Percentiles rank a stretch among this genome's conserved stretches.
Evolutionary conservation across 257 asterid species (phyloP).

Genomic region (Przewalskia tangutica): DNA sequence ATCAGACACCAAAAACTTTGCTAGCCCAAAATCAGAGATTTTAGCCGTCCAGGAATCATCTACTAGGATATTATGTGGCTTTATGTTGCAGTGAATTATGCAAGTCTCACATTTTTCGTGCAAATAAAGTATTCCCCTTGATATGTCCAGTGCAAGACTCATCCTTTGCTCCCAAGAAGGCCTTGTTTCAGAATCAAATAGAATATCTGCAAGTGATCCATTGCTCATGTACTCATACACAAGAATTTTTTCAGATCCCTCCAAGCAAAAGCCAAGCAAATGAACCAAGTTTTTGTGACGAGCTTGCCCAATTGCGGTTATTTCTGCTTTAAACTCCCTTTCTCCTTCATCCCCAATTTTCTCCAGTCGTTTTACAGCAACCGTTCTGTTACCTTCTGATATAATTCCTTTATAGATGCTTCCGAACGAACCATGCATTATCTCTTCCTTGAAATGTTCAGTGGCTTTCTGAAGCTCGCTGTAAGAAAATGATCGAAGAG

Average conservation of each 20-base stretch:
- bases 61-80: slow-evolving; percentile 52
- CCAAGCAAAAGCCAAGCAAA: slow-evolving; percentile 41
- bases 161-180: slow-evolving; percentile 32
- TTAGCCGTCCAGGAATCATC: slow-evolving; percentile 21
- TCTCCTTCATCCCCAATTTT: slow-evolving; percentile 27
- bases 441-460: slow-evolving; percentile 29
- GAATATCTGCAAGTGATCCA: slow-evolving; percentile 37
- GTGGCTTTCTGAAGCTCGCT: slow-evolving; percentile 27
- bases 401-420: slow-evolving; percentile 35
- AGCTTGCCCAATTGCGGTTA: slow-evolving; percentile 36
- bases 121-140: slow-evolving; percentile 41
- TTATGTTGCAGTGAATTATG: slow-evolving; percentile 60
- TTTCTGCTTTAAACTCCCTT: slow-evolving; percentile 38
- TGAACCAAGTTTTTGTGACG: slow-evolving; percentile 42
- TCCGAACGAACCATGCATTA: slow-evolving; percentile 36
- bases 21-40: neutral
- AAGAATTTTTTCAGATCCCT: slow-evolving; percentile 30
- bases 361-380: slow-evolving; percentile 41
- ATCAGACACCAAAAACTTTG: neutral
- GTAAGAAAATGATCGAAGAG: slow-evolving; percentile 24
- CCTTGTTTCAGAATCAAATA: slow-evolving; percentile 12
- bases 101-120: slow-evolving; percentile 51
- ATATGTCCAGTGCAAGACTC: slow-evolving; percentile 30
- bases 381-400: neutral
- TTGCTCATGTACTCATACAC: slow-evolving; percentile 48